Evolutionary conservation across 257 asterid species (phyloP), one percentile per base, ranked within the genome.

Genomic region (Euphrasia confusa): DNA sequence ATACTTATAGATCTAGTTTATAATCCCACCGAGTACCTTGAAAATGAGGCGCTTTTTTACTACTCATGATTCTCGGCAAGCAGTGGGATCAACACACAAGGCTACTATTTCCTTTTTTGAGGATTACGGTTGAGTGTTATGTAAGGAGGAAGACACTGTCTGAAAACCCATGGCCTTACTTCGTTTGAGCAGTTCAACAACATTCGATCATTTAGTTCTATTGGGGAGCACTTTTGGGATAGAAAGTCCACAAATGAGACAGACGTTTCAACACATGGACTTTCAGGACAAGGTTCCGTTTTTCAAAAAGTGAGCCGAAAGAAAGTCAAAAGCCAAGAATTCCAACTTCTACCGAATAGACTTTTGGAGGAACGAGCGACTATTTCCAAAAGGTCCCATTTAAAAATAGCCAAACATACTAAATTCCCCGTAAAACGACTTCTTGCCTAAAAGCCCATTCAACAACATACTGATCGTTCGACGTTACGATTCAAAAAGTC

Each of bases 1-100:
- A 53, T 17, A 49, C 27, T 24, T 61, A 64, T 7, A 18, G 60
- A 5, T 2, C 35, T 14, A 35, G 55, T 6, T n/a, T n/a, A 49
- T 14, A 49, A 14, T n/a, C 26, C 15, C 10, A 15, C 15, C 26
- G 57, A 39, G 17, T 60, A 66, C 72, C 68, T 40, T 4, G 55
- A 37, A 66, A 21, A 60, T 54, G 63, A 24, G 58, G 44, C 4
- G 71, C 62, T 65, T 65, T 60, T 40, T 5, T 15, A 24, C 8
- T 44, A 60, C 7, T 10, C 72, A 65, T 65, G 24, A 71, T 60
- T 44, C 50, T 61, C 39, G 49, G 63, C 27, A 13, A 18, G 26
- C 21, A 39, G 58, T 35, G 30, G 17, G 58, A 53, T 37, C 10
- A 37, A 37, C 11, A 37, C 2, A 37, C 58, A 27, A 53, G 58